These are phyloP conservation scores for Picea abies DNA, from an alignment of 83 land plant genomes.

Conservation along the genomic window DNA sequence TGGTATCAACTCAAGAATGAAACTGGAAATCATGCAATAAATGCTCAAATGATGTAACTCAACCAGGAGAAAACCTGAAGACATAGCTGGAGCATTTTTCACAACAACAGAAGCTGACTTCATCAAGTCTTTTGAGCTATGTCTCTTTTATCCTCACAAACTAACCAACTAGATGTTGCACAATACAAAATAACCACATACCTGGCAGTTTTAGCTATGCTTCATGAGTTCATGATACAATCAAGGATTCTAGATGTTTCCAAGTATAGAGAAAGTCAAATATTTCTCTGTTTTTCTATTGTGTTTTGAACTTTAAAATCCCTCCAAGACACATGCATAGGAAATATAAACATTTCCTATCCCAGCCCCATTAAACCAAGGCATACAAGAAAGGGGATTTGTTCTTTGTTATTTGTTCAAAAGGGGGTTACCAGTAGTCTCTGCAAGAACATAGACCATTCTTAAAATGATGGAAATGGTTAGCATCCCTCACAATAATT, in stretches of 20 bases:
- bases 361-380: background rate
- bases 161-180: constrained; percentile 4
- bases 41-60: too few species aligned
- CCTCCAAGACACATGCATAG: too few species aligned
- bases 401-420: background rate
- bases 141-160: background rate
- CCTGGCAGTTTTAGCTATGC: background rate
- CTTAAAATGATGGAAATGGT: constrained; percentile 31
- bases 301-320: background rate
- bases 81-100: too few species aligned
- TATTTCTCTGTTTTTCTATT: background rate
- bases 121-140: background rate
- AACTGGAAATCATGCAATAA: too few species aligned
- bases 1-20: too few species aligned
- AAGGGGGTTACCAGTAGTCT: constrained; percentile 22
- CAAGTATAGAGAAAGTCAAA: background rate
- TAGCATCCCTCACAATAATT: constrained; percentile 25
- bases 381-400: background rate
- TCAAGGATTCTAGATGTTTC: background rate
- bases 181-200: too few species aligned
- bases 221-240: background rate
- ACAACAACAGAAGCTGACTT: background rate
- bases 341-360: too few species aligned
- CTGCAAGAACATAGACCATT: constrained; percentile 30
- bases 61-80: too few species aligned